Conservation (phyloP, 1,139 yeast species). For the Kurtzmaniella quercitrusa region DNA sequence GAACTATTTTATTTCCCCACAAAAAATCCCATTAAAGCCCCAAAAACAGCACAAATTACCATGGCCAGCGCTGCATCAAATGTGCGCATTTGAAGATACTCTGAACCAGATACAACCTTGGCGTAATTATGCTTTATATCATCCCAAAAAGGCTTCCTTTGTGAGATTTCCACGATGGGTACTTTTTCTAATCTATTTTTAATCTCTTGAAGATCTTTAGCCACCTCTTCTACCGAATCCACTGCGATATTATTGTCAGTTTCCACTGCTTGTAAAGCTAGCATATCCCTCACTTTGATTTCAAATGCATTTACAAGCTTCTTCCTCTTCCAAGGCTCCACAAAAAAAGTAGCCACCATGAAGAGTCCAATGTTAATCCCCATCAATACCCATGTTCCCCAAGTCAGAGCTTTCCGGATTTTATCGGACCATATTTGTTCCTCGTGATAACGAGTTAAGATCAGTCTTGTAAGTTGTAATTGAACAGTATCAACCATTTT, state of each 20-base stretch:
- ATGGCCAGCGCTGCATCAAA: constrained; percentile 3
- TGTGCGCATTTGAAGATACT: constrained; percentile 5
- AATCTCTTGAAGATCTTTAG: background rate
- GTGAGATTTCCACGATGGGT: background rate
- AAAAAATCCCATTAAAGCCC: background rate
- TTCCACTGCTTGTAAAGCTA: background rate
- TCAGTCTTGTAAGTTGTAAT: constrained; percentile 66
- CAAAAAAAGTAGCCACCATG: constrained; percentile 73
- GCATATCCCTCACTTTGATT: constrained; percentile 49
- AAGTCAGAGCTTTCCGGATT: constrained; percentile 87
- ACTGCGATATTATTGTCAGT: background rate
- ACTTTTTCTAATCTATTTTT: background rate
- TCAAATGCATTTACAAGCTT: constrained; percentile 82
- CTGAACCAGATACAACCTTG: constrained; percentile 1
- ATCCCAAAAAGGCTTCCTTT: background rate
- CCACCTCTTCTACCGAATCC: background rate
- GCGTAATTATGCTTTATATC: constrained; percentile 1
- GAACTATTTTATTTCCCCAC: background rate
- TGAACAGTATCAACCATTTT: constrained; percentile 65
- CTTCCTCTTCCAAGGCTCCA: constrained; percentile 93
- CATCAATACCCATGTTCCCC: constrained; percentile 95
- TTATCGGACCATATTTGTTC: constrained; percentile 99
- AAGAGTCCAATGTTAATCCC: constrained; percentile 79
- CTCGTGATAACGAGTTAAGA: constrained; percentile 86
- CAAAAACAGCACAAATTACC: constrained; percentile 1